Base-by-base conservation (phyloP, 176 grass and related monocot species). In the Oryza brachyantha region DNA sequence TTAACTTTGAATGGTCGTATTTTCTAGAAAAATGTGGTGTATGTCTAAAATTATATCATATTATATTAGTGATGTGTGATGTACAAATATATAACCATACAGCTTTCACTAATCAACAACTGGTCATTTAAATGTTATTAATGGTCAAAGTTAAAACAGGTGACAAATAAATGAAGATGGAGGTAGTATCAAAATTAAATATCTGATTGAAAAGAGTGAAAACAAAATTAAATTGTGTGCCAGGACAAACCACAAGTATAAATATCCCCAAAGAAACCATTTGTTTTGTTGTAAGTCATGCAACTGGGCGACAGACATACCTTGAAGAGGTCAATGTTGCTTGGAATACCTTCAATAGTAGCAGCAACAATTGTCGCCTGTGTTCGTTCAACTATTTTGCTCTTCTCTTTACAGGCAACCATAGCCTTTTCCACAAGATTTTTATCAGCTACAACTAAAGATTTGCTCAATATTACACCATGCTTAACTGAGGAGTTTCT, bases 301-400 rank as follows among this genome's bases (percentile, higher is more conserved):
- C 65, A 71, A 73, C 46, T 57, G 32, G 48, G 70, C 78, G 59
- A 78, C 75, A 78, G 37, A 54, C 57, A 75, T 86, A 97, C 87
- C 95, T 97, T 97, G 92, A 97, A 98, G 85, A 98, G 92, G 79
- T 94, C 92, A 82, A 98, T 98, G 82, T 98, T 98, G 83, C 92
- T 92, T 84, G 95, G 95, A 86, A 98, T 98, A 76, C 95, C 95
- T 98, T 98, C 74, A 35, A 97, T 90, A 71, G 90, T 94, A 73
- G 95, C 95, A 61, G 95, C 95, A 85, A 88, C 87, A 87, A 98
- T 92, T 79, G 95, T 98, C 2, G 89, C 95, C 29, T 81, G 85
- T 80, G 90, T 98, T 81, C 81, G 92, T 75, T 98, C 89, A 76
- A 92, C 84, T 69, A 98, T 79, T 61, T 80, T 84, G 45, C 87